Evolutionary conservation across 305 asterid species (phyloP).

Genomic region (Withania somnifera): DNA sequence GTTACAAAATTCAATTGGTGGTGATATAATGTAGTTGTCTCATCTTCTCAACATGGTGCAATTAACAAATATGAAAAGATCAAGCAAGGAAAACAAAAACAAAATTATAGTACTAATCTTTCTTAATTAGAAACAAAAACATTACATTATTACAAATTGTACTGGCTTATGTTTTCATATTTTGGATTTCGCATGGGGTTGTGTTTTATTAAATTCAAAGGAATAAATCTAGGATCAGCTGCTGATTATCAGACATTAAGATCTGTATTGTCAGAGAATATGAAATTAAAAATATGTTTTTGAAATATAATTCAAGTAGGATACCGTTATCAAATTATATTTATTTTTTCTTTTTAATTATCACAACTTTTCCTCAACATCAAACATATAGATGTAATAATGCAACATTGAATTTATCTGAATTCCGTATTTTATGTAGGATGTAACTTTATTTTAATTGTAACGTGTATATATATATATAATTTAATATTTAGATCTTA

Average conservation of each 20-base stretch:
- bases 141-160: background rate
- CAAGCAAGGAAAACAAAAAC: background rate
- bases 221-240: conserved; percentile 18
- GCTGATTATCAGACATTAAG: conserved; percentile 5
- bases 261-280: background rate
- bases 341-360: background rate
- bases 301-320: background rate
- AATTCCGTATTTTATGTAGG: no score
- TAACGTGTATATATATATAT: background rate
- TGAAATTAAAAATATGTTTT: background rate
- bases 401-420: no score
- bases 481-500: background rate
- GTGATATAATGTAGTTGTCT: background rate
- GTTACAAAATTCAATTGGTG: background rate
- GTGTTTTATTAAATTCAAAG: background rate
- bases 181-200: background rate
- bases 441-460: no score
- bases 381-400: background rate
- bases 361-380: background rate
- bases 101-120: background rate
- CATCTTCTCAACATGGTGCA: background rate
- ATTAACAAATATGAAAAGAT: background rate
- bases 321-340: background rate
- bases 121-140: background rate
- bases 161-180: background rate